Evolutionary conservation across 2,329 filamentous ascomycete species (phyloP).

Genomic region (Graphiopsis chlorocephala): DNA sequence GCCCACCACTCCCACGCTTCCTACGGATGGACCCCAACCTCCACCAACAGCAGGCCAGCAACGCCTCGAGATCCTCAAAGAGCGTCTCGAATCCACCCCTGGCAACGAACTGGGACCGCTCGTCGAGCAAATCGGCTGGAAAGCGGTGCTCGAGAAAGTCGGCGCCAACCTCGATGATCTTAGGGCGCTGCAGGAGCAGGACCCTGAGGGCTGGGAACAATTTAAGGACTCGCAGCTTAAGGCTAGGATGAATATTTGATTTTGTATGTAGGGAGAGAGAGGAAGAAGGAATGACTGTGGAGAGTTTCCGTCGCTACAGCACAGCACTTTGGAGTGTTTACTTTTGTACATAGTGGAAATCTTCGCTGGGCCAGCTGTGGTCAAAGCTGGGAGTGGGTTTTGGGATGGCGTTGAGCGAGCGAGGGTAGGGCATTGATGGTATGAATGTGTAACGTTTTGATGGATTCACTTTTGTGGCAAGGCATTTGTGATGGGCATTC

Average conservation of each 20-base stretch:
- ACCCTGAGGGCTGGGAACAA: constrained; percentile 35
- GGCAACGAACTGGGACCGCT: constrained; percentile 63
- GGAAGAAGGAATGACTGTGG: neutral
- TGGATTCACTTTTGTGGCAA: neutral
- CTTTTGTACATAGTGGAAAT: neutral
- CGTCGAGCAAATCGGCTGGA: constrained; percentile 56
- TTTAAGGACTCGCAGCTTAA: constrained; percentile 37
- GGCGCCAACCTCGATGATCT: constrained; percentile 66
- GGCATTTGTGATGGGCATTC: neutral
- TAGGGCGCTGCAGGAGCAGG: constrained; percentile 53
- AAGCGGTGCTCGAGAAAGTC: constrained; percentile 61
- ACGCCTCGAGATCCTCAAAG: constrained; percentile 28
- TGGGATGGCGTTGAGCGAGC: neutral
- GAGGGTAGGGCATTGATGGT: neutral
- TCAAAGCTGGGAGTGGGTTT: neutral
- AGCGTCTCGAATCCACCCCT: constrained; percentile 51
- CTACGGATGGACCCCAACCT: constrained; percentile 15
- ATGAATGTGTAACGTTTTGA: neutral
- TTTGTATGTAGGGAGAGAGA: neutral
- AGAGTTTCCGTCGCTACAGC: neutral
- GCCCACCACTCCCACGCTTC: constrained; percentile 15
- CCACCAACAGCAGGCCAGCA: constrained; percentile 4
- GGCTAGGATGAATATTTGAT: constrained; percentile 30
- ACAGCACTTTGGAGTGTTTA: neutral
- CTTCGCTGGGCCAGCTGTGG: neutral